Conservation (phyloP, 345 rosid species). For the Eucalyptus grandis region DNA sequence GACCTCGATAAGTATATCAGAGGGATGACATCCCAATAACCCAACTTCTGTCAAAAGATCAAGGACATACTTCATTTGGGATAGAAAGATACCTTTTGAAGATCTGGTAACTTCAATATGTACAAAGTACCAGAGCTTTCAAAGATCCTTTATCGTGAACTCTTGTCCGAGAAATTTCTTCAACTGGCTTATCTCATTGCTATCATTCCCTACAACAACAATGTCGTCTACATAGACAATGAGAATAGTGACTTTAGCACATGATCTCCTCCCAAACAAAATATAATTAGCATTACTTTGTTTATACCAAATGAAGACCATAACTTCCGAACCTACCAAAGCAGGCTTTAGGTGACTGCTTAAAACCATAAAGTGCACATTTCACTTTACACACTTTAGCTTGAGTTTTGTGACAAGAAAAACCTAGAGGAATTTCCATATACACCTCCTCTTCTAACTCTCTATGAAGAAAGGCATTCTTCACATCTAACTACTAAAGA, state of each 20-base stretch:
- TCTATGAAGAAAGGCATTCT: background rate
- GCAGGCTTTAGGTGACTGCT: background rate
- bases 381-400: background rate
- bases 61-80: background rate
- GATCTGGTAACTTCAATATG: background rate
- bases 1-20: background rate
- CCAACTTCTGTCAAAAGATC: background rate
- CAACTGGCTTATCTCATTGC: background rate
- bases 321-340: background rate
- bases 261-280: background rate
- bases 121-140: background rate
- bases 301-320: background rate
- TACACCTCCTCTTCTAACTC: background rate
- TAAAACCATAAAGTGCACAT: background rate
- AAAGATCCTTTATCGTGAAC: background rate
- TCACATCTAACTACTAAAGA: background rate
- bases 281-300: background rate
- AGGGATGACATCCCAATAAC: background rate
- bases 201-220: background rate
- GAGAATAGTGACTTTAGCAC: background rate
- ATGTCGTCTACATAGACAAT: background rate
- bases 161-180: background rate
- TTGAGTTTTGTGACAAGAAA: background rate
- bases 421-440: background rate
- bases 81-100: background rate